Conservation (phyloP, 2,329 filamentous ascomycete genomes). For the Claviceps africana region DNA sequence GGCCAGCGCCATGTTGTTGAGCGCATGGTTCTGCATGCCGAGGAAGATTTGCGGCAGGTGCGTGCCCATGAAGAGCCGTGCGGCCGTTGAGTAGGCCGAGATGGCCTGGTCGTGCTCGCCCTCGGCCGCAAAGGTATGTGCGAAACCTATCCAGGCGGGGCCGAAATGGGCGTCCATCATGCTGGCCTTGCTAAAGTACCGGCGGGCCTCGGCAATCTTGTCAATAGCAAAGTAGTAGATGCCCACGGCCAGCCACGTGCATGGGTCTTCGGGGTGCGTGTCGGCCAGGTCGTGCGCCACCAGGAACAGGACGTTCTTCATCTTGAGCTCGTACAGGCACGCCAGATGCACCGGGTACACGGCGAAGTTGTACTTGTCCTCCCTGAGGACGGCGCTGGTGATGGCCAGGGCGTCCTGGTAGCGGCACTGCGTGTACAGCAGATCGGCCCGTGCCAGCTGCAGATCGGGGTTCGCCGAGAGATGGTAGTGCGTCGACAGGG, state of each 20-base stretch:
- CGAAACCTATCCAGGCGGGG: constrained; percentile 96
- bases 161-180: constrained; percentile 97
- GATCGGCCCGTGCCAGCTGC: constrained; percentile 75
- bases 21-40: constrained; percentile 93
- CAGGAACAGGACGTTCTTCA: constrained; percentile 81
- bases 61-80: constrained; percentile 87
- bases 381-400: constrained; percentile 67
- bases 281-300: constrained; percentile 88
- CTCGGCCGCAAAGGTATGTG: constrained; percentile 93
- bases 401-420: constrained; percentile 77
- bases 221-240: constrained; percentile 85
- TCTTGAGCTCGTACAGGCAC: constrained; percentile 73
- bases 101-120: constrained; percentile 98
- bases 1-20: constrained; percentile 88
- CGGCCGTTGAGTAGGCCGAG: constrained; percentile 90
- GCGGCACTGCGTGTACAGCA: constrained; percentile 86
- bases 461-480: constrained; percentile 79
- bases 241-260: constrained; percentile 86
- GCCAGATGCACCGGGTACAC: constrained; percentile 86
- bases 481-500: constrained; percentile 84
- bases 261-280: constrained; percentile 78
- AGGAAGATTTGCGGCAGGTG: constrained; percentile 91
- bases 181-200: constrained; percentile 94
- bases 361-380: constrained; percentile 78
- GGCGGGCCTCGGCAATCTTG: constrained; percentile 81